These are phyloP conservation scores for Dipodascopsis uninucleata DNA, from an alignment of 805 yeast genomes.

Conservation along the genomic window DNA sequence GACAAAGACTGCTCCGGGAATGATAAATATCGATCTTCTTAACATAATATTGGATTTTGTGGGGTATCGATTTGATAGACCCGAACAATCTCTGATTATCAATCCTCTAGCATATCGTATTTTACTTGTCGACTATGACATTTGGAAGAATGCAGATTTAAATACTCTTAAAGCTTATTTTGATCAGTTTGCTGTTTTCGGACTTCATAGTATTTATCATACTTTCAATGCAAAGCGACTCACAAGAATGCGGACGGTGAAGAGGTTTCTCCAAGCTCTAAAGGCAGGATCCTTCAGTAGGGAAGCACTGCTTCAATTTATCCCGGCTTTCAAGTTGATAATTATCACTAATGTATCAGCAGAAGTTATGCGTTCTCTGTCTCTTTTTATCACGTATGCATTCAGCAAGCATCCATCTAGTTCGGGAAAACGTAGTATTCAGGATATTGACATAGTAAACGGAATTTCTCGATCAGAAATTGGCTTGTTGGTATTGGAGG, in stretches of 20 bases:
- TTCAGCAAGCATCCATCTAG: slow-evolving; percentile 37
- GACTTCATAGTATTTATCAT: slow-evolving; percentile 48
- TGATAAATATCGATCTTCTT: slow-evolving; percentile 42
- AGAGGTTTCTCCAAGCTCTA: slow-evolving; percentile 48
- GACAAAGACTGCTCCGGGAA: slow-evolving; percentile 41
- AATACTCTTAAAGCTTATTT: slow-evolving; percentile 53
- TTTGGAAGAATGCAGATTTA: slow-evolving; percentile 46
- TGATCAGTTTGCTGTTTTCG: slow-evolving; percentile 55
- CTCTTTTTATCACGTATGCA: slow-evolving; percentile 51
- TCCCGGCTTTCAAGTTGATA: slow-evolving; percentile 42
- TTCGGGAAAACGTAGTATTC: too few relatives aligned
- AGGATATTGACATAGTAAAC: slow-evolving; percentile 16
- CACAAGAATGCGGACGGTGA: slow-evolving; percentile 47
- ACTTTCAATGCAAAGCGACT: slow-evolving; percentile 52
- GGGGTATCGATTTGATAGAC: slow-evolving; percentile 53
- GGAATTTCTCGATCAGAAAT: slow-evolving; percentile 28
- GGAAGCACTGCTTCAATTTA: slow-evolving; percentile 40
- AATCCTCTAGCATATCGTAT: slow-evolving; percentile 56
- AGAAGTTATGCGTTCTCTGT: slow-evolving; percentile 52
- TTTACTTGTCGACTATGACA: slow-evolving; percentile 59
- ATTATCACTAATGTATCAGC: slow-evolving; percentile 49
- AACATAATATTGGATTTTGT: slow-evolving; percentile 48
- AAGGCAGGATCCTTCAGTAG: slow-evolving; percentile 42
- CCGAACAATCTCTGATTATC: slow-evolving; percentile 54
- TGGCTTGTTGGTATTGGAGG: slow-evolving; percentile 37